phyloP scores from a whole-genome alignment of 2,329 filamentous ascomycete species.

The Rutstroemia sp. region DNA sequence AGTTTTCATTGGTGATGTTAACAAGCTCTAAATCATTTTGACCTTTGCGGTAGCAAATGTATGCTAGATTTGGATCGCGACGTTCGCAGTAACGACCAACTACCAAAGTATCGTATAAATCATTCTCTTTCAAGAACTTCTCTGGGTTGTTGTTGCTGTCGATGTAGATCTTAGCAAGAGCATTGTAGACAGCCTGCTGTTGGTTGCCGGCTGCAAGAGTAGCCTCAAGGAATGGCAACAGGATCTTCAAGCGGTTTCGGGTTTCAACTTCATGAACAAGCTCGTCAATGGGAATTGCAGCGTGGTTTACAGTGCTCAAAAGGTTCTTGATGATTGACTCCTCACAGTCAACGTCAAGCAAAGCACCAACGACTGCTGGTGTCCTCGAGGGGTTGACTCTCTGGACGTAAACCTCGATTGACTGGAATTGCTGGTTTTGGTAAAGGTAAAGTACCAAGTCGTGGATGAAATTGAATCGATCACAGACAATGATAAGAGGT shows the following conservation, averaged over 20 bases:
- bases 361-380: constrained; percentile 84
- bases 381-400: constrained; percentile 88
- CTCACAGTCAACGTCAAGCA: constrained; percentile 95
- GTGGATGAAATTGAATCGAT: constrained; percentile 98
- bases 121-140: constrained; percentile 95
- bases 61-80: constrained; percentile 90
- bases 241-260: constrained; percentile 88
- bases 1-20: constrained; percentile 97
- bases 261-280: constrained; percentile 92
- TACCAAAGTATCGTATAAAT: constrained; percentile 84
- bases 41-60: constrained; percentile 91
- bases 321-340: constrained; percentile 94
- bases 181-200: constrained; percentile 95
- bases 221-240: constrained; percentile 91
- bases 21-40: constrained; percentile 97
- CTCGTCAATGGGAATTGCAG: constrained; percentile 86
- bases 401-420: constrained; percentile 97
- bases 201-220: constrained; percentile 86
- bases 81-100: constrained; percentile 99
- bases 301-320: constrained; percentile 73
- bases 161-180: constrained; percentile 98
- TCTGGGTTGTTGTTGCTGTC: constrained; percentile 98
- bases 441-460: constrained; percentile 95
- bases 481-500: constrained; percentile 95
- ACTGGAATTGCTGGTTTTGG: constrained; percentile 98